Percentiles rank a stretch among this genome's conserved stretches.
These are phyloP conservation scores for Lachnellula occidentalis DNA, from an alignment of 2,329 filamentous ascomycete genomes.

Conservation along the genomic window DNA sequence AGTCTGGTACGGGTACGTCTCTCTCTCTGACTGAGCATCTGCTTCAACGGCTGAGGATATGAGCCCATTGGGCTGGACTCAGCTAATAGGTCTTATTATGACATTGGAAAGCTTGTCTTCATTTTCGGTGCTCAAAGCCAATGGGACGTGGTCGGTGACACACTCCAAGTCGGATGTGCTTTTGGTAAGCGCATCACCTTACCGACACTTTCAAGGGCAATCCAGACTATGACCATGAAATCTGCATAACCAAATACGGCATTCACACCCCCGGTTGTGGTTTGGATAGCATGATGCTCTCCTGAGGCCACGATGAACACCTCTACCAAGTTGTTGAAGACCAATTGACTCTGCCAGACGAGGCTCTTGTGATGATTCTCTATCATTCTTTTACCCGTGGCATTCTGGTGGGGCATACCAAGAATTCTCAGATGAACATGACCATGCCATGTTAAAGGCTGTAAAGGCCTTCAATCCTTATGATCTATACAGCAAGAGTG, in stretches of 20 bases:
- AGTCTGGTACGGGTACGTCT: slow-evolving; percentile 83
- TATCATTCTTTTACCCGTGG: slow-evolving; percentile 93
- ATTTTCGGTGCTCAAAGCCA: slow-evolving; percentile 80
- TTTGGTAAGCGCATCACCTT: slow-evolving; percentile 77
- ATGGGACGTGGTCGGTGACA: slow-evolving; percentile 90
- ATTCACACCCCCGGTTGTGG: slow-evolving; percentile 78
- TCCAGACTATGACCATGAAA: slow-evolving; percentile 63
- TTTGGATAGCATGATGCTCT: slow-evolving; percentile 81
- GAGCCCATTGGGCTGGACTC: slow-evolving; percentile 77
- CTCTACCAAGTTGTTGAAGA: slow-evolving; percentile 82
- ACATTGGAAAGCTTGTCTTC: slow-evolving; percentile 74
- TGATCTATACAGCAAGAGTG: slow-evolving; percentile 87
- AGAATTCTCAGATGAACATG: slow-evolving; percentile 79
- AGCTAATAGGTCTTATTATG: slow-evolving; percentile 71
- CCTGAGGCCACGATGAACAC: slow-evolving; percentile 87
- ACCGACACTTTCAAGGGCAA: slow-evolving; percentile 72
- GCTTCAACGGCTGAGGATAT: slow-evolving; percentile 87
- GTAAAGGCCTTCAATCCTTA: slow-evolving; percentile 88
- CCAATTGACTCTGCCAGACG: slow-evolving; percentile 70
- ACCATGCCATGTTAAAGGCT: slow-evolving; percentile 72
- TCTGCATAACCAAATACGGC: slow-evolving; percentile 71
- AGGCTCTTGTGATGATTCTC: slow-evolving; percentile 85
- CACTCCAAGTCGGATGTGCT: slow-evolving; percentile 71
- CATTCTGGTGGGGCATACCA: slow-evolving; percentile 74
- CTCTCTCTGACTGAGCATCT: slow-evolving; percentile 87